phyloP scores from a whole-genome alignment of 352 stramenopile genomes.

The Phytopythium boreale region DNA sequence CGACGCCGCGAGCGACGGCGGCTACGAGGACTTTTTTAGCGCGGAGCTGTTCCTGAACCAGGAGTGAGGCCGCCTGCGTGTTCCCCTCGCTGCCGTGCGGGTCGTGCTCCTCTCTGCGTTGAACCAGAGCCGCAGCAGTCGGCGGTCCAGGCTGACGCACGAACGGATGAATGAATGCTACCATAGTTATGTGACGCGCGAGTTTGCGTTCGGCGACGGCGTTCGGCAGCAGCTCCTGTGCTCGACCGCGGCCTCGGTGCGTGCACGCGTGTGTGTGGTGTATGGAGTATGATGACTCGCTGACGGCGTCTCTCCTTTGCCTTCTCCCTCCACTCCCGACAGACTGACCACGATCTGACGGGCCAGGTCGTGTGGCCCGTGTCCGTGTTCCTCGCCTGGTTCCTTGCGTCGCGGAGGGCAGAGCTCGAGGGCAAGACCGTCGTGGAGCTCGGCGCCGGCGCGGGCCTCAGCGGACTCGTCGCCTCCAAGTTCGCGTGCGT shows the following conservation, averaged over 20 bases:
- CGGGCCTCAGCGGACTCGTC: constrained; percentile 54
- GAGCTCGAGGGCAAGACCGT: constrained; percentile 44
- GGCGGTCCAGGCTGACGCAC: background rate
- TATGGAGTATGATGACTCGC: background rate
- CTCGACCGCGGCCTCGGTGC: constrained; percentile 44
- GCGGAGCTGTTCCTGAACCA: constrained; percentile 58
- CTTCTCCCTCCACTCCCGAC: too few species aligned
- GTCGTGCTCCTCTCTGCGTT: background rate
- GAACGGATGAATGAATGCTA: background rate
- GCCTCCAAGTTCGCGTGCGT: constrained; percentile 58
- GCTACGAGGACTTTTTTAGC: constrained; percentile 54
- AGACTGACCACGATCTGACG: constrained; percentile 74
- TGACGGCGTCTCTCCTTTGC: background rate
- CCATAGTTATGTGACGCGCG: constrained; percentile 37
- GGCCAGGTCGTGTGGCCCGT: constrained; percentile 79
- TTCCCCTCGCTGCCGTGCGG: background rate
- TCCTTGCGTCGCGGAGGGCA: constrained; percentile 24
- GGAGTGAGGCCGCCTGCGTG: constrained; percentile 24
- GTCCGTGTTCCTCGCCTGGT: constrained; percentile 57
- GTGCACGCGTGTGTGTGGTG: constrained; percentile 6
- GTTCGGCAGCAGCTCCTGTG: constrained; percentile 41
- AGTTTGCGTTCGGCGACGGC: constrained; percentile 46
- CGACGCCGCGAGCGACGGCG: constrained; percentile 14
- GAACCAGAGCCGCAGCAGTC: too few species aligned
- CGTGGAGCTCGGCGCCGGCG: constrained; percentile 51